A percentile compares a stretch with the other conserved stretches of the same genome.
phyloP scores from a whole-genome alignment of 1,284 basidiomycete species.

The Marasmius tenuissimus region DNA sequence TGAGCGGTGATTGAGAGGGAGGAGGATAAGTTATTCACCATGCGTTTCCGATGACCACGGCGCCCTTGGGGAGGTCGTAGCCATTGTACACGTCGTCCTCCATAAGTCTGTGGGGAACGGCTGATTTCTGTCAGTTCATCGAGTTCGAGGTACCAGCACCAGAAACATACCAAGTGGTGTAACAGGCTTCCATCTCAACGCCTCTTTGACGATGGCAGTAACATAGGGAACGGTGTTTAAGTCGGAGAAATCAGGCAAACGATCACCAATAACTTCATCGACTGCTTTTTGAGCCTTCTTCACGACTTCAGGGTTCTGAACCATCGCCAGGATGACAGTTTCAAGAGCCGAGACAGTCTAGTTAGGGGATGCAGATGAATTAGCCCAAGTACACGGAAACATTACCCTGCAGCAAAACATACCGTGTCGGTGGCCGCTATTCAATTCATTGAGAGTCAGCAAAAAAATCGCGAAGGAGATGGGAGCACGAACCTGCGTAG shows the following conservation, averaged over 20 bases:
- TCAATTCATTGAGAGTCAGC: not conserved
- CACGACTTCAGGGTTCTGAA: slow-evolving; percentile 2
- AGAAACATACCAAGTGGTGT: not conserved
- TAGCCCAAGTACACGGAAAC: not conserved
- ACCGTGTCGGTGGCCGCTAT: slow-evolving; percentile 9
- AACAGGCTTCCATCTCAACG: slow-evolving; percentile 5
- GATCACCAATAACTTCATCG: not conserved
- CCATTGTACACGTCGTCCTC: slow-evolving; percentile 18
- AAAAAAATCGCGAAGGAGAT: not conserved
- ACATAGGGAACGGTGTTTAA: not conserved
- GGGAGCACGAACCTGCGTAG: not conserved
- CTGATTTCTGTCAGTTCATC: not conserved
- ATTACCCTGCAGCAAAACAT: not conserved
- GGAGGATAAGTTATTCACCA: not conserved
- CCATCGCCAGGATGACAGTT: slow-evolving; percentile 4
- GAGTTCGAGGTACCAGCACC: not conserved
- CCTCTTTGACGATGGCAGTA: not conserved
- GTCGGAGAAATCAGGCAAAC: not conserved
- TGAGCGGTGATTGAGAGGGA: not conserved
- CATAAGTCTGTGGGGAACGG: not conserved
- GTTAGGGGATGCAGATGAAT: not conserved
- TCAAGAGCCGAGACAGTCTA: not conserved
- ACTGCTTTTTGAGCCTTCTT: slow-evolving; percentile 5
- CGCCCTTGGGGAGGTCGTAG: slow-evolving; percentile 12
- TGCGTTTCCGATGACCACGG: slow-evolving; percentile 6